Percentiles rank a stretch among this genome's conserved stretches.
Evolutionary conservation across 345 rosid species (phyloP).

Genomic region (Populus alba): DNA sequence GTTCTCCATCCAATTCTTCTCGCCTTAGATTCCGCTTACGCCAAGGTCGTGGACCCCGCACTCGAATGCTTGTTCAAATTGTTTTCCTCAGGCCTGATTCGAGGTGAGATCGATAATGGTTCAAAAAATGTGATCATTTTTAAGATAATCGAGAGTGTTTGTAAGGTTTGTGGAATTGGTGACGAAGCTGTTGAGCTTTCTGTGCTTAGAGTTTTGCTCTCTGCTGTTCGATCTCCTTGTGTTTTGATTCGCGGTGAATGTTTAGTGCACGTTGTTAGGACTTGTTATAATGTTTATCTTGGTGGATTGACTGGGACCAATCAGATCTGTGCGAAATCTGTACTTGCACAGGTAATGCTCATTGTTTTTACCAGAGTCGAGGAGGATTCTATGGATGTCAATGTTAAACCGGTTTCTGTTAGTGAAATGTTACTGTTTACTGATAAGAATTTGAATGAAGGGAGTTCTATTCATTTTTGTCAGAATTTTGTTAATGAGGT

Average conservation of each 20-base stretch:
- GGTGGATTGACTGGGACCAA: conserved; percentile 79
- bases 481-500: conserved; percentile 78
- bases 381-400: conserved; percentile 58
- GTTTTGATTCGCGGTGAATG: conserved; percentile 80
- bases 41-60: conserved; percentile 77
- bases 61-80: conserved; percentile 75
- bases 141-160: conserved; percentile 48
- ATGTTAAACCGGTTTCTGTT: conserved; percentile 55
- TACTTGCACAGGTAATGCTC: conserved; percentile 78
- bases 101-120: conserved; percentile 48
- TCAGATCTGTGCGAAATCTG: conserved; percentile 94
- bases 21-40: conserved; percentile 65
- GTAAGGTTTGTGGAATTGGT: conserved; percentile 61
- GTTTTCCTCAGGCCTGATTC: conserved; percentile 65
- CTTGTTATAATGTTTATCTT: conserved; percentile 87
- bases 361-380: conserved; percentile 72
- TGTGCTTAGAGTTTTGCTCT: conserved; percentile 70
- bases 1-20: conserved; percentile 63
- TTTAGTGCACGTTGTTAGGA: conserved; percentile 65
- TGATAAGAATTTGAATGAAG: conserved; percentile 87
- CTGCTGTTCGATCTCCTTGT: conserved; percentile 69
- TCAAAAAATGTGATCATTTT: conserved; percentile 10
- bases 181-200: conserved; percentile 75
- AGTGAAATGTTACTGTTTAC: conserved; percentile 70
- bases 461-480: conserved; percentile 68